These are phyloP conservation scores for Colletotrichum endophyticum DNA, from an alignment of 2,329 filamentous ascomycete genomes.

Conservation along the genomic window DNA sequence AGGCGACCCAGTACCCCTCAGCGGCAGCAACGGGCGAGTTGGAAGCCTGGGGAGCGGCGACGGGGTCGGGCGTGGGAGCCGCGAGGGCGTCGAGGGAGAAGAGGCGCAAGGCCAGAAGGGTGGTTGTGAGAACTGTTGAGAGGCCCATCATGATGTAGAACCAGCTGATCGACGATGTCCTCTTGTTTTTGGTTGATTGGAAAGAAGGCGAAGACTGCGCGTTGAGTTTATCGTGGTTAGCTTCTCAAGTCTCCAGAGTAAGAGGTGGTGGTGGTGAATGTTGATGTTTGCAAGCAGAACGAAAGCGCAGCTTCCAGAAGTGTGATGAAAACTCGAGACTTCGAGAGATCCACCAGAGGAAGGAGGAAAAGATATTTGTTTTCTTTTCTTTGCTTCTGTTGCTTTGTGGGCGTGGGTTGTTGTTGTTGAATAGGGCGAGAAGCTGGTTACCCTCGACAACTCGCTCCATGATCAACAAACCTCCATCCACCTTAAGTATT, in stretches of 20 bases:
- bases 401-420: neutral
- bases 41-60: constrained; percentile 21
- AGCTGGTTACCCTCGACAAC: neutral
- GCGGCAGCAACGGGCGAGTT: constrained; percentile 34
- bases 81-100: constrained; percentile 37
- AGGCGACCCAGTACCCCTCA: constrained; percentile 71
- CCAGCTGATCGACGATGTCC: constrained; percentile 32
- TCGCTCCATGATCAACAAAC: neutral
- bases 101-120: constrained; percentile 48
- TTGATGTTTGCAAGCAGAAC: neutral
- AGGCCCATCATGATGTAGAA: constrained; percentile 48
- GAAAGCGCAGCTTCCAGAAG: neutral
- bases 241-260: neutral
- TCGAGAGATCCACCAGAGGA: neutral
- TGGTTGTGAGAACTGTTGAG: constrained; percentile 44
- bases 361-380: neutral
- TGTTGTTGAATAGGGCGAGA: neutral
- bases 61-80: constrained; percentile 28
- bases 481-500: constrained; percentile 1
- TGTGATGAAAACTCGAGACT: constrained; percentile 12
- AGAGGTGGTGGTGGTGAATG: neutral
- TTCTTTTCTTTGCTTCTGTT: neutral
- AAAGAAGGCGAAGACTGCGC: constrained; percentile 2
- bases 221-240: neutral
- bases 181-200: neutral